Conservation (phyloP, 179 eudicot genomes). For the Drosera spatulata region DNA sequence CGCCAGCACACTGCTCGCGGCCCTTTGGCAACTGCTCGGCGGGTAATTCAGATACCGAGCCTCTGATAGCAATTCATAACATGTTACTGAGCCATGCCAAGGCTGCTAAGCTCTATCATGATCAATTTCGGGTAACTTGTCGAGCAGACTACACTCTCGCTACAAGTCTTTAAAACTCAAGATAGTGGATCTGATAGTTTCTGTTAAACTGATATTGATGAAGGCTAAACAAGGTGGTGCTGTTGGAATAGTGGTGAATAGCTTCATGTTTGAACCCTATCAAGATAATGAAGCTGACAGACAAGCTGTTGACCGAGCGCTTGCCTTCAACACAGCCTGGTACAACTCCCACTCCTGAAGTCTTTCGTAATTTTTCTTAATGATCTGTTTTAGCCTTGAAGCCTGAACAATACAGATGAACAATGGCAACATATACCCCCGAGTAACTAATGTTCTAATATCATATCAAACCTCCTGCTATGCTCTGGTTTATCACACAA, state of each 20-base stretch:
- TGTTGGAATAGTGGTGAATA: slow-evolving; percentile 29
- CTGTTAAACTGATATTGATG: background rate
- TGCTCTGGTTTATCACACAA: too few species aligned
- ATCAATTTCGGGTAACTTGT: slow-evolving; percentile 35
- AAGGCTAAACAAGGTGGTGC: slow-evolving; percentile 49
- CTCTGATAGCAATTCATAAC: slow-evolving; percentile 55
- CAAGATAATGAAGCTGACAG: slow-evolving; percentile 27
- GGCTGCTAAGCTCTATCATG: slow-evolving; percentile 48
- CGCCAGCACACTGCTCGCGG: slow-evolving; percentile 65
- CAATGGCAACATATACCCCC: too few species aligned
- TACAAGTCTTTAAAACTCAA: too few species aligned
- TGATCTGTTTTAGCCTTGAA: too few species aligned
- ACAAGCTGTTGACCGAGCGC: slow-evolving; percentile 41
- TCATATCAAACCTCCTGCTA: too few species aligned
- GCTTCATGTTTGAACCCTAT: slow-evolving; percentile 36
- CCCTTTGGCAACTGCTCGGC: slow-evolving; percentile 60
- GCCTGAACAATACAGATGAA: too few species aligned
- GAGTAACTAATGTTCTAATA: too few species aligned
- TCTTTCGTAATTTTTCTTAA: too few species aligned
- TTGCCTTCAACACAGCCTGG: slow-evolving; percentile 46
- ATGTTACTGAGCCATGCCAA: slow-evolving; percentile 64
- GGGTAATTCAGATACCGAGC: slow-evolving; percentile 71
- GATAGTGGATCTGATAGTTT: too few species aligned
- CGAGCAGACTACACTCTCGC: background rate
- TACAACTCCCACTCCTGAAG: slow-evolving; percentile 9